A percentile compares a stretch with the other conserved stretches of the same genome.
phyloP scores from a whole-genome alignment of 2,329 filamentous ascomycete genomes.

The Colletotrichum tanaceti region DNA sequence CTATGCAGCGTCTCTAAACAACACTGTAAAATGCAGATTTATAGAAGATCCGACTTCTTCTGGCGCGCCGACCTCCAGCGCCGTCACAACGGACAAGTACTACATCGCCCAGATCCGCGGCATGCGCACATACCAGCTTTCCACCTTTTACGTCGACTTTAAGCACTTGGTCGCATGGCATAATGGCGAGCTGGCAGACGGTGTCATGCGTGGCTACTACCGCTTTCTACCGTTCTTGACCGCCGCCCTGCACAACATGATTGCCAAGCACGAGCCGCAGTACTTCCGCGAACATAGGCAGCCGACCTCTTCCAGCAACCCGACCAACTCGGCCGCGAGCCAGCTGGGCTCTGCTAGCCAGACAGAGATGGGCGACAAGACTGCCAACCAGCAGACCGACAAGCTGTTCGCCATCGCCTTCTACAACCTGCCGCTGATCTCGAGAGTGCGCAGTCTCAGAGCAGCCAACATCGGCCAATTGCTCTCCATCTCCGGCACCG shows the following conservation, averaged over 20 bases:
- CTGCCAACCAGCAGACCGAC: slow-evolving; percentile 93
- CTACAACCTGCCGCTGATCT: slow-evolving; percentile 91
- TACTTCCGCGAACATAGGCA: slow-evolving; percentile 96
- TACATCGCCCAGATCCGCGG: slow-evolving; percentile 87
- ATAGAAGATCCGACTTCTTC: slow-evolving; percentile 75
- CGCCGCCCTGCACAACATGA: slow-evolving; percentile 88
- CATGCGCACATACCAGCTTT: slow-evolving; percentile 79
- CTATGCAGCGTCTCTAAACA: slow-evolving; percentile 21
- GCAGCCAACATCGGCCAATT: slow-evolving; percentile 93
- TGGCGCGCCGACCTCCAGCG: slow-evolving; percentile 73
- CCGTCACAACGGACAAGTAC: slow-evolving; percentile 81
- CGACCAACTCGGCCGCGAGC: slow-evolving; percentile 75
- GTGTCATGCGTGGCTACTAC: slow-evolving; percentile 91
- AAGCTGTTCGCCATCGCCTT: slow-evolving; percentile 94
- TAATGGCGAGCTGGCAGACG: slow-evolving; percentile 84
- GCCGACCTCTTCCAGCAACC: slow-evolving; percentile 78
- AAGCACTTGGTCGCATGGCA: slow-evolving; percentile 83
- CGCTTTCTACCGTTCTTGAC: slow-evolving; percentile 94
- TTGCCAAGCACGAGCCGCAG: slow-evolving; percentile 91
- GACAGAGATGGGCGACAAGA: slow-evolving; percentile 77
- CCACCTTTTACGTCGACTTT: slow-evolving; percentile 88
- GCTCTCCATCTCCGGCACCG: slow-evolving; percentile 95
- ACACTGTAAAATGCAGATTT: slow-evolving; percentile 58
- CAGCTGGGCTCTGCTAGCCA: slow-evolving; percentile 71
- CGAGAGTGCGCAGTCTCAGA: slow-evolving; percentile 84